Evolutionary conservation across 1,284 basidiomycete genomes (phyloP).

Genomic region (Rhodotorula sp.): DNA sequence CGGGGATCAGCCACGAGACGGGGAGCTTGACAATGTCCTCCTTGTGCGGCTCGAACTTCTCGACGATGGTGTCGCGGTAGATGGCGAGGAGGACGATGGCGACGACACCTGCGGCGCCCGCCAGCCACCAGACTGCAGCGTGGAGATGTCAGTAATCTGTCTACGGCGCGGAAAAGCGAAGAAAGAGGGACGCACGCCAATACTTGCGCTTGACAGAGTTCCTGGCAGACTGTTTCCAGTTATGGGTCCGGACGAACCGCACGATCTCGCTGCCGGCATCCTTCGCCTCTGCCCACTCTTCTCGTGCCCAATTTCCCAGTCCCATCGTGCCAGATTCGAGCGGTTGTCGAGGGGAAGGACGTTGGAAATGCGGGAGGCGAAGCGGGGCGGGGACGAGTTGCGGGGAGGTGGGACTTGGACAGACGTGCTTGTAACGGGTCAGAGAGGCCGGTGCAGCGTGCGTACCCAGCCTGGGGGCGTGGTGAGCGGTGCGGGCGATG

Average conservation of each 20-base stretch:
- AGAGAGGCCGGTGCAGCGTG: too few relatives aligned
- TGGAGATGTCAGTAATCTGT: background rate
- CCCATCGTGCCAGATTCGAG: conserved; percentile 11
- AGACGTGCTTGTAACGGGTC: too few relatives aligned
- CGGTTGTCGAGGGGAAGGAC: background rate
- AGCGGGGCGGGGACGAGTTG: background rate
- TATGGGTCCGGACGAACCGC: conserved; percentile 20
- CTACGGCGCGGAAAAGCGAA: too few relatives aligned
- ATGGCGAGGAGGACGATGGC: conserved; percentile 18
- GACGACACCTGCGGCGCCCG: conserved; percentile 12
- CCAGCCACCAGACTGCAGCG: conserved; percentile 26
- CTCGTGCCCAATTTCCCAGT: conserved; percentile 1
- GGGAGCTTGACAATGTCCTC: conserved; percentile 22
- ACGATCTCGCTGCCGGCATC: conserved; percentile 23
- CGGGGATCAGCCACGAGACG: conserved; percentile 47
- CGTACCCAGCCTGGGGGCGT: too few relatives aligned
- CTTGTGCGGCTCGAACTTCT: conserved; percentile 31
- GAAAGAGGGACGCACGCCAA: conserved; percentile 11
- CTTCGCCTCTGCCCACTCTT: conserved; percentile 27
- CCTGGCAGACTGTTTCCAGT: conserved; percentile 27
- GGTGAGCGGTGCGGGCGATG: too few relatives aligned
- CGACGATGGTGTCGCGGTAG: conserved; percentile 32
- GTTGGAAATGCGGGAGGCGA: background rate
- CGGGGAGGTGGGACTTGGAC: too few relatives aligned
- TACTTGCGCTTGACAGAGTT: conserved; percentile 25